A percentile compares a stretch with the other conserved stretches of the same genome.
Conservation (phyloP, 1,139 yeast genomes). For the Suhomyces bolitotheri region DNA sequence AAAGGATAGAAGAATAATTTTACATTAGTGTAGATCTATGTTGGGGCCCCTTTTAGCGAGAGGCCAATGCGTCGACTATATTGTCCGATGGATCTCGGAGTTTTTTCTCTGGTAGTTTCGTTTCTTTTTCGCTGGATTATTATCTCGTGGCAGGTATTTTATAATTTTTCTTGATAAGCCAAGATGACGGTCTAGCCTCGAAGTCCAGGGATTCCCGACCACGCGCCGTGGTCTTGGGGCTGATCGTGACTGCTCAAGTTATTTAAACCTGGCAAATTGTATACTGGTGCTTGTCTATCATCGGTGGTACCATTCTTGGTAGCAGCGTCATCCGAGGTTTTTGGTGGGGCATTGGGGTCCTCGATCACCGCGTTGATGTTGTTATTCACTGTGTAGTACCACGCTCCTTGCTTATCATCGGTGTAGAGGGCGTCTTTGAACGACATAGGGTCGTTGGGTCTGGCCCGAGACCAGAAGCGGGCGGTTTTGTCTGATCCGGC, state of each 20-base stretch:
- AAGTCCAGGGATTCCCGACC: slow-evolving; percentile 23
- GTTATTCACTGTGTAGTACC: slow-evolving; percentile 71
- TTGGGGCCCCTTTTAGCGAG: background rate
- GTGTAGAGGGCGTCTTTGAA: slow-evolving; percentile 81
- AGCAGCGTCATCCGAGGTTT: slow-evolving; percentile 2
- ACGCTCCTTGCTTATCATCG: slow-evolving; percentile 67
- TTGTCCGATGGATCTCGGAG: too few relatives aligned
- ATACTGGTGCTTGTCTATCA: slow-evolving; percentile 7
- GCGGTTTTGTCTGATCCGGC: slow-evolving; percentile 94
- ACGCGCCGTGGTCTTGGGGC: slow-evolving; percentile 3
- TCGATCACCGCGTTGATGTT: slow-evolving; percentile 60
- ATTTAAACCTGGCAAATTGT: slow-evolving; percentile 30
- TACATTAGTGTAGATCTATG: too few relatives aligned
- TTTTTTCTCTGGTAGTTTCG: too few relatives aligned
- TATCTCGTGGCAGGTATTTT: too few relatives aligned
- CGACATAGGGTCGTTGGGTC: slow-evolving; percentile 86
- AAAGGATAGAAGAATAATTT: background rate
- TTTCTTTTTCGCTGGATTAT: too few relatives aligned
- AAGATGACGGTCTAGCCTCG: slow-evolving; percentile 20
- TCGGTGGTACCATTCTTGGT: slow-evolving; percentile 3
- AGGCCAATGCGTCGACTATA: too few relatives aligned
- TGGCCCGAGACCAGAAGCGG: slow-evolving; percentile 91
- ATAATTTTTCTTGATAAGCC: too few relatives aligned
- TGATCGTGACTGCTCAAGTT: too few relatives aligned
- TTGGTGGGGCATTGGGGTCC: slow-evolving; percentile 21